A percentile compares a stretch with the other conserved stretches of the same genome.
These are phyloP conservation scores for Osmanthus fragrans DNA, from an alignment of 257 asterid genomes.

Conservation along the genomic window DNA sequence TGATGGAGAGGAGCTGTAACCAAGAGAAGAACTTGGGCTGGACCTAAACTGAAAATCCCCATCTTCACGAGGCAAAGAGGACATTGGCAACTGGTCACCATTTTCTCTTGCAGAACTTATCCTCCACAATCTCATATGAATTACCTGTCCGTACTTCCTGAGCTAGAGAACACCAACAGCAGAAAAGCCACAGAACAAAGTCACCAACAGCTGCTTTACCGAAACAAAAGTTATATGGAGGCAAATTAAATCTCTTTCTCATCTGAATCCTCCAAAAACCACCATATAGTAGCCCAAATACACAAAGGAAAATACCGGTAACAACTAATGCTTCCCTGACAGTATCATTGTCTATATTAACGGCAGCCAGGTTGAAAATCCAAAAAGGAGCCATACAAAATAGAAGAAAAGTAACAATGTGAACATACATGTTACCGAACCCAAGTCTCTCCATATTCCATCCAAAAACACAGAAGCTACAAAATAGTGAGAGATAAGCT, in stretches of 20 bases:
- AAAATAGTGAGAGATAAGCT: constrained; percentile 74
- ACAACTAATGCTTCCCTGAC: constrained; percentile 67
- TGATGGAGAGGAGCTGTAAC: constrained; percentile 29
- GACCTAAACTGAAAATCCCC: constrained; percentile 45
- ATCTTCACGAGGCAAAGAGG: constrained; percentile 67
- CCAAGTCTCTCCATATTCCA: constrained; percentile 97
- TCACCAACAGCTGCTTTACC: constrained; percentile 65
- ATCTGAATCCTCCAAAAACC: constrained; percentile 95
- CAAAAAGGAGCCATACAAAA: constrained; percentile 90
- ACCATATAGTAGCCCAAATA: constrained; percentile 82
- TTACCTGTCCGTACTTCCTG: constrained; percentile 92
- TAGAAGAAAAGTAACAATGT: constrained; percentile 77
- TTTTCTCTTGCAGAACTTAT: constrained; percentile 53
- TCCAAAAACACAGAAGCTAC: constrained; percentile 34
- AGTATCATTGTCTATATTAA: constrained; percentile 68
- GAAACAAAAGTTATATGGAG: constrained; percentile 55
- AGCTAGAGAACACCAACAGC: constrained; percentile 89
- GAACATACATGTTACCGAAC: constrained; percentile 90
- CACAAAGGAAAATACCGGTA: constrained; percentile 72
- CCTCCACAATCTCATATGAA: constrained; percentile 65
- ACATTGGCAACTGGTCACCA: constrained; percentile 31
- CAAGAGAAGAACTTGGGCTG: constrained; percentile 28
- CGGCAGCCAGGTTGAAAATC: constrained; percentile 81
- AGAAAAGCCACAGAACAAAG: constrained; percentile 77
- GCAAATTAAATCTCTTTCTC: constrained; percentile 80